Base-by-base conservation (phyloP, 495 filamentous ascomycete species). In the Aspergillus conjunctus region DNA sequence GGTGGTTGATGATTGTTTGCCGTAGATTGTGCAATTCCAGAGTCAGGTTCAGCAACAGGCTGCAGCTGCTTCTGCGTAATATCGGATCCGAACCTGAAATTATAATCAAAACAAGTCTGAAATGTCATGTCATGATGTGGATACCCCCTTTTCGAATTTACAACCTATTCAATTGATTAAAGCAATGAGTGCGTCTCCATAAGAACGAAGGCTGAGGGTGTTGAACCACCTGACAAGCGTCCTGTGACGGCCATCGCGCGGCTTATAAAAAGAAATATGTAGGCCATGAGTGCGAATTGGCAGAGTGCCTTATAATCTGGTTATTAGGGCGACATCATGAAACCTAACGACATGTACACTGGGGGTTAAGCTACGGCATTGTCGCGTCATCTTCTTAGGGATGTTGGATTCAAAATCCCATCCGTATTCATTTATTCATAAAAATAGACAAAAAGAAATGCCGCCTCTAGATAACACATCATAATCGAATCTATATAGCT, bases 1-100 rank as follows among this genome's bases (percentile, higher is more conserved):
- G 15, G 12, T 7, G 12, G 12, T 61, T 51, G 26, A 64, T 74
- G 33, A 76, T 51, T 15, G 10, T 26, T 45, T 37, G 52, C n/a
- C 50, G 14, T 57, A 80, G 77, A 71, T 80, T 60, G 63, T 80
- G 46, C 75, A 78, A 67, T 72, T 75, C 62, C 78, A 80, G 60
- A 71, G 68, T 50, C 74, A 79, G 46, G 57, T 68, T 34, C 77
- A 80, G 34, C 65, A 77, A 51, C 73, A 79, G 51, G 66, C 68
- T 14, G 71, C 76, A 34, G 67, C 74, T 15, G 66, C 73, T 58
- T 66, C 68, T 22, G 76, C 74, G 18, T 77, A 58, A 75, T 32
- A 31, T 17, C 48, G 33, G 14, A 31, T 44, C 21, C 31, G 11
- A 37, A 20, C 33, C 5, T 34, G 44, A 57, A 49, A 26, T 48